phyloP scores from a whole-genome alignment of 495 filamentous ascomycete genomes.

The Clavariopsis aquatica region DNA sequence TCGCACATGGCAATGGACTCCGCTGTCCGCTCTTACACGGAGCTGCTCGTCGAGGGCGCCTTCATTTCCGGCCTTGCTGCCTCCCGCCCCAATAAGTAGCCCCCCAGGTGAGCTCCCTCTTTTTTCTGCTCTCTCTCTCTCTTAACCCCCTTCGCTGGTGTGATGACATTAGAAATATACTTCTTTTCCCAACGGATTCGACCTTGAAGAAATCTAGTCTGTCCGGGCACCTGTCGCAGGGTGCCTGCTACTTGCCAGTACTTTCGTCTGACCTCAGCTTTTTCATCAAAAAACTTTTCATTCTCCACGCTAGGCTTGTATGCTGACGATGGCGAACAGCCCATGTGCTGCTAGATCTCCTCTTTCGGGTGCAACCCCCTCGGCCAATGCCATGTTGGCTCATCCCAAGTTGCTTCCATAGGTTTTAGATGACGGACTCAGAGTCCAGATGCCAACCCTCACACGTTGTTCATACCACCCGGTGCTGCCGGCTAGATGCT shows the following conservation, averaged over 20 bases:
- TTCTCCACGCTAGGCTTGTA: background rate
- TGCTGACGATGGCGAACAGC: constrained; percentile 4
- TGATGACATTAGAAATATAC: constrained; percentile 79
- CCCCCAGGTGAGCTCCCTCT: constrained; percentile 41
- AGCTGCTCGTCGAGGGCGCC: background rate
- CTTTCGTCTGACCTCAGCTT: constrained; percentile 72
- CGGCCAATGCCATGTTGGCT: background rate
- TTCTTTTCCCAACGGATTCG: constrained; percentile 96
- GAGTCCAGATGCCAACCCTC: no score
- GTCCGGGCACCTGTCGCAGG: constrained; percentile 68
- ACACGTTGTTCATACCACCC: no score
- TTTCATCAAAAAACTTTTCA: background rate
- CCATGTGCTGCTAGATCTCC: background rate
- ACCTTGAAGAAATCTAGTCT: constrained; percentile 79
- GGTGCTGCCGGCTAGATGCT: no score
- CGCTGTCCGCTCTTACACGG: no score
- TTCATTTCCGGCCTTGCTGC: background rate
- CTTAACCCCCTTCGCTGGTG: constrained; percentile 47
- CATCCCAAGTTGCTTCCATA: no score
- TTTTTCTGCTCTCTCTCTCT: constrained; percentile 31
- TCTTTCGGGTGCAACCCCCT: background rate
- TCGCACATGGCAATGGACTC: no score
- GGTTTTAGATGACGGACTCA: no score
- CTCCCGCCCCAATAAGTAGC: background rate
- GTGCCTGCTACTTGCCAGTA: constrained; percentile 98